phyloP scores from a whole-genome alignment of 306 rosid genomes.

The Rosa rugosa region DNA sequence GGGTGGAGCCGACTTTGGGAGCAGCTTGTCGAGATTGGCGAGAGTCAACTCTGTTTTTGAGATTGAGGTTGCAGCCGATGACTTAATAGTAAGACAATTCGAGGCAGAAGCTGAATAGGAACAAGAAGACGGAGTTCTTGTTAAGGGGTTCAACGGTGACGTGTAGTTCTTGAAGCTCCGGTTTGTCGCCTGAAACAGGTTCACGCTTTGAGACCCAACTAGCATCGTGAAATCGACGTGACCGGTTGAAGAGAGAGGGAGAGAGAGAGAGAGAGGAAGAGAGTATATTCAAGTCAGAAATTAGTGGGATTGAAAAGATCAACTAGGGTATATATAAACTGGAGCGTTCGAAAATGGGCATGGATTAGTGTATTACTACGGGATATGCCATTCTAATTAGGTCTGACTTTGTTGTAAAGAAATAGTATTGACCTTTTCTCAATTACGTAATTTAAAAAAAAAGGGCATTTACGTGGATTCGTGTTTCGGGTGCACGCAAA shows the following conservation, averaged over 20 bases:
- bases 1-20: constrained; percentile 35
- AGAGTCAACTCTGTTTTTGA: constrained; percentile 34
- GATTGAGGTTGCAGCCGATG: constrained; percentile 16
- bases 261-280: background rate
- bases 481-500: background rate
- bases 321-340: background rate
- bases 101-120: constrained; percentile 20
- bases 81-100: constrained; percentile 4
- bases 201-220: constrained; percentile 41
- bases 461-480: background rate
- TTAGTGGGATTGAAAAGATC: background rate
- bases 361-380: background rate
- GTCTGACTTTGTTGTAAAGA: background rate
- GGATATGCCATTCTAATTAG: background rate
- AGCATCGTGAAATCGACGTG: constrained; percentile 36
- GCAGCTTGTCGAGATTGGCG: constrained; percentile 71
- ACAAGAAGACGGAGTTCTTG: constrained; percentile 24
- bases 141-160: constrained; percentile 54
- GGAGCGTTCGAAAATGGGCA: background rate
- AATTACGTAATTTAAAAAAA: background rate
- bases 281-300: background rate
- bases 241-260: background rate
- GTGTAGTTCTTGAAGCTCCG: constrained; percentile 48
- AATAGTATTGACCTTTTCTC: constrained; percentile 18
- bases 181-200: constrained; percentile 44